Evolutionary conservation across 139 green algal genomes (phyloP).

Genomic region (Edaphochlamys debaryana): DNA sequence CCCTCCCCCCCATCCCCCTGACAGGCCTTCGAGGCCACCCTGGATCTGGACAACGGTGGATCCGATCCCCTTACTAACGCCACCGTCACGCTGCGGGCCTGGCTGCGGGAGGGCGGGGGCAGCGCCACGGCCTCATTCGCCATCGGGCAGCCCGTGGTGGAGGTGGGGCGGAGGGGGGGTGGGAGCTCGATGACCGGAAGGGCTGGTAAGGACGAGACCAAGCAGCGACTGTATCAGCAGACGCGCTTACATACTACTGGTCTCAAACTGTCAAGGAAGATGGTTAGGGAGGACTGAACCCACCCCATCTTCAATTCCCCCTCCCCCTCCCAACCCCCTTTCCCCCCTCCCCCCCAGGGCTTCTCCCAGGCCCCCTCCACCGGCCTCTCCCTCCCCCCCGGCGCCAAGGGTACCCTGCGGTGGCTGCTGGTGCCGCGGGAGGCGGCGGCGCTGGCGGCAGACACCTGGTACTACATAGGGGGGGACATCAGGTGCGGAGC

Average conservation of each 20-base stretch:
- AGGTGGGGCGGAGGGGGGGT: not conserved
- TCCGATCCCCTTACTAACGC: not conserved
- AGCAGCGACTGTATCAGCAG: not conserved
- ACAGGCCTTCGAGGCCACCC: not conserved
- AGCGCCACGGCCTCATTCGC: not conserved
- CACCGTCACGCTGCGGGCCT: not conserved
- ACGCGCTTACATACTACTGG: no score
- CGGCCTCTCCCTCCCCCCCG: not conserved
- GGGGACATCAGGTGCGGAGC: not conserved
- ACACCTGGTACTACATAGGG: constrained; percentile 14
- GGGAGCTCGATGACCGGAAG: no score
- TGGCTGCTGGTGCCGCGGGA: constrained; percentile 13
- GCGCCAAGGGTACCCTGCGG: not conserved
- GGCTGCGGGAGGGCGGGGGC: not conserved
- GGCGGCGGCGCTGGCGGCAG: not conserved
- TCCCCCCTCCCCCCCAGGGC: not conserved
- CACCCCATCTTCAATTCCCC: no score
- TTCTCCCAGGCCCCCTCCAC: not conserved
- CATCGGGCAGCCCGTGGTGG: not conserved
- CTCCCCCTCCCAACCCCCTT: not conserved
- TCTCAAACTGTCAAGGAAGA: no score
- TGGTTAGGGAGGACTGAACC: no score
- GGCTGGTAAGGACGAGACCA: no score
- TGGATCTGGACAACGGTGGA: not conserved
- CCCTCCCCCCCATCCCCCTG: not conserved